Evolutionary conservation across 257 asterid species (phyloP), one percentile per base, ranked within the genome.

Genomic region (Gardenia jasminoides): DNA sequence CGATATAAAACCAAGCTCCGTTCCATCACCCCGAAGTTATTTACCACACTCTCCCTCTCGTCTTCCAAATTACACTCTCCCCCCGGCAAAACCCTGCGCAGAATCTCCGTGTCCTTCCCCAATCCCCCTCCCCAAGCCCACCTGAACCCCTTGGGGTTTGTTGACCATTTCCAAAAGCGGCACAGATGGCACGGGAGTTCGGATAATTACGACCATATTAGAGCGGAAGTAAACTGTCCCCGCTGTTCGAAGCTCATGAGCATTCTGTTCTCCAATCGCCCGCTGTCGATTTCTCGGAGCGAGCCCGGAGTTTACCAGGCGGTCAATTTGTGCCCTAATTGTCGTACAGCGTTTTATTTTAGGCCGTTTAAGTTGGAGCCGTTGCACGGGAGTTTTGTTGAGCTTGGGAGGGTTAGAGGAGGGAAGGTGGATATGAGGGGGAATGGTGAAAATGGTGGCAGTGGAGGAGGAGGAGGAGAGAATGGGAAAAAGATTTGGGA

Each of bases 281-380:
- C 98, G 16, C 89, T 92, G 76, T 94, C 98, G 46, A 90, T 94
- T 33, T 82, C 94, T 16, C 76, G 89, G 65, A 83, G 84, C 19
- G 92, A 92, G 84, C 68, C 58, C 15, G 98, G 97, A 2, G 87
- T 91, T 76, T 94, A 90, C 72, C 98, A 94, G 83, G 98, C 97
- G 6, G 86, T 94, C 50, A 94, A 90, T 80, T 83, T 92, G 87
- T 94, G 98, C 79, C 84, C 83, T 65, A 76, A 79, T 68, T 94
- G 98, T 68, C 88, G 97, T 58, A 92, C 97, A 33, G 98, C 97
- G 22, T 90, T 87, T 81, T 94, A 94, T 80, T 92, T 94, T 76
- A 87, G 96, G n/a, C 97, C 98, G 67, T 82, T 87, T 69, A 92
- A 89, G 89, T 80, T 94, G 84, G 96, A 91, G 84, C 98, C 98